Percentiles rank a stretch among this genome's conserved stretches.
Evolutionary conservation across 441 rosid species (phyloP).

Genomic region (Pelargonium australe): DNA sequence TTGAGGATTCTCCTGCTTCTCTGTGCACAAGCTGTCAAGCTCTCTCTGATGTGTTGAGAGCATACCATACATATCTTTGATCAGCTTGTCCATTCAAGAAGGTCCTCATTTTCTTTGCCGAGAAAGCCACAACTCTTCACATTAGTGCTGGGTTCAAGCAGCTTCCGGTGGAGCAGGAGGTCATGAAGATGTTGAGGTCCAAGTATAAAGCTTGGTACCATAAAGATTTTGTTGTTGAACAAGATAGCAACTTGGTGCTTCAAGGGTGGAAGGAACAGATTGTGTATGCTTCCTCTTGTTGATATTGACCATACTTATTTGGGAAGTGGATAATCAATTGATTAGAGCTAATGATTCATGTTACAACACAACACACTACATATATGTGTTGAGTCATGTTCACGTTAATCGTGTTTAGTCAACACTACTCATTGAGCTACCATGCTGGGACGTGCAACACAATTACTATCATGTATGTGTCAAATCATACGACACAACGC

Average conservation of each 20-base stretch:
- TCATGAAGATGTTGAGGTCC: conserved; percentile 30
- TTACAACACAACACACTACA: too few relatives aligned
- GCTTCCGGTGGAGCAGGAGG: conserved; percentile 33
- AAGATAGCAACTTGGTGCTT: conserved; percentile 60
- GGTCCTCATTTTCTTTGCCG: conserved; percentile 15
- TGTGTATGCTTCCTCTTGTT: conserved; percentile 48
- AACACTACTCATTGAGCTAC: too few relatives aligned
- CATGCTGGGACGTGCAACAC: too few relatives aligned
- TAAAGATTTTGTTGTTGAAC: conserved; percentile 61
- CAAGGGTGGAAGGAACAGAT: conserved; percentile 82
- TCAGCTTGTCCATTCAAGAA: conserved; percentile 22
- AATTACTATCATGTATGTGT: too few relatives aligned
- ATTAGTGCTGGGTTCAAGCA: conserved; percentile 67
- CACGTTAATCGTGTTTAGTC: too few relatives aligned
- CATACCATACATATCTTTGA: conserved; percentile 20
- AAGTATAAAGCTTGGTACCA: conserved; percentile 54
- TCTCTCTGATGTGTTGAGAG: conserved; percentile 18
- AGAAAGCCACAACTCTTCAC: conserved; percentile 22
- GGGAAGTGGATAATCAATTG: too few relatives aligned
- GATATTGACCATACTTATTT: conserved; percentile 9
- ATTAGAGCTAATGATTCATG: too few relatives aligned
- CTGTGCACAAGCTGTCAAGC: background rate
- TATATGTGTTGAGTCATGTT: too few relatives aligned
- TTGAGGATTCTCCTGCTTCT: conserved; percentile 1
- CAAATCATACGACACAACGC: too few relatives aligned